These are phyloP conservation scores for Irpex lacteus DNA, from an alignment of 1,284 basidiomycete genomes.

Conservation along the genomic window DNA sequence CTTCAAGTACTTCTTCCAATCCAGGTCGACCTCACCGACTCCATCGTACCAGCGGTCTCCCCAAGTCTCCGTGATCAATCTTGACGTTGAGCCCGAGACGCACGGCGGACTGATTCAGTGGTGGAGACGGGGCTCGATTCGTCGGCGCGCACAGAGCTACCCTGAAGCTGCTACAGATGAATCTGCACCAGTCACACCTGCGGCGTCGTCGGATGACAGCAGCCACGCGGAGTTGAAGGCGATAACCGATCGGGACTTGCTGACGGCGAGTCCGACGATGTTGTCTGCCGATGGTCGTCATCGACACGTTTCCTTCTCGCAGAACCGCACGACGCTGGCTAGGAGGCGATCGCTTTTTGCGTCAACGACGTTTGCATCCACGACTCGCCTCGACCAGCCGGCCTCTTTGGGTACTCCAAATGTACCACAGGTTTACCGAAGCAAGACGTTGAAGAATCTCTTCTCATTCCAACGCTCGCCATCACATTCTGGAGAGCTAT, in stretches of 20 bases:
- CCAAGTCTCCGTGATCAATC: conserved; percentile 6
- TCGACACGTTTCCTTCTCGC: conserved; percentile 13
- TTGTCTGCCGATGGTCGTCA: not conserved
- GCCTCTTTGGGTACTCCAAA: not conserved
- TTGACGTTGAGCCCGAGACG: conserved; percentile 28
- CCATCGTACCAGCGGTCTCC: conserved; percentile 22
- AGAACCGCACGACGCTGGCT: conserved; percentile 16
- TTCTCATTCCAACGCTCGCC: conserved; percentile 21
- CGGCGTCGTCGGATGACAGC: conserved; percentile 14
- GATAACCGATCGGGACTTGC: conserved; percentile 1
- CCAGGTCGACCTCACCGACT: conserved; percentile 28
- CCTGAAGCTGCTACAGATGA: conserved; percentile 36
- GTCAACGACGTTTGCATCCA: conserved; percentile 16
- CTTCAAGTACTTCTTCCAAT: conserved; percentile 40
- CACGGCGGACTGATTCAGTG: conserved; percentile 38
- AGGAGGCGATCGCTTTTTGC: conserved; percentile 25
- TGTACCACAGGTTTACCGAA: conserved; percentile 11
- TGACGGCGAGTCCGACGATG: conserved; percentile 3
- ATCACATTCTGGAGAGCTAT: not conserved
- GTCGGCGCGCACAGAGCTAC: conserved; percentile 47
- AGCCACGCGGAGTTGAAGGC: conserved; percentile 7
- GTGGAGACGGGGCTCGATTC: conserved; percentile 45
- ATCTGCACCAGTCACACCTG: conserved; percentile 15
- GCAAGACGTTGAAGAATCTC: conserved; percentile 20
- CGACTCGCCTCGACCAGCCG: conserved; percentile 14